phyloP scores from a whole-genome alignment of 345 rosid genomes.

The Carallia brachiata region DNA sequence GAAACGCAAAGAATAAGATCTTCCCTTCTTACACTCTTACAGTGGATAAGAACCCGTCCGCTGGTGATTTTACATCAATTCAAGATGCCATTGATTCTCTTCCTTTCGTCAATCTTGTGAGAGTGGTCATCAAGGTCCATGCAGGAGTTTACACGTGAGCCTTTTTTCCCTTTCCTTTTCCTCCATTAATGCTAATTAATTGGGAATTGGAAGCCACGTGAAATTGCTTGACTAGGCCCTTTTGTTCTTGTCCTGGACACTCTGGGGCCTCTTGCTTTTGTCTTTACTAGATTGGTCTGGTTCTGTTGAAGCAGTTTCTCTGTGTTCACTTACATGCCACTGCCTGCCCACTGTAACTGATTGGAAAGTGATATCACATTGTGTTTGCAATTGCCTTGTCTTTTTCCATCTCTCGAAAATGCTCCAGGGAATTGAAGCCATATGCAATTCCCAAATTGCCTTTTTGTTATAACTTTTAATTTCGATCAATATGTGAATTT shows the following conservation, averaged over 20 bases:
- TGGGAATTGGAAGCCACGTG: neutral
- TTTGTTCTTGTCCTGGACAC: neutral
- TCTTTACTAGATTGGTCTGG: conserved; percentile 18
- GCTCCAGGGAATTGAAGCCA: neutral
- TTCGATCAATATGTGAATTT: neutral
- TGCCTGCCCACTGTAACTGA: conserved; percentile 6
- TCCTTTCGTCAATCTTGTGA: conserved; percentile 71
- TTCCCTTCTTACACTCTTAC: conserved; percentile 68
- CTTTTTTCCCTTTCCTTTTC: neutral
- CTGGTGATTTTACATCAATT: conserved; percentile 79
- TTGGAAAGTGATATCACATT: conserved; percentile 13
- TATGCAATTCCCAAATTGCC: neutral
- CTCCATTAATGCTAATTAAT: neutral
- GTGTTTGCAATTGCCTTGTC: conserved; percentile 19
- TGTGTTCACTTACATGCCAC: conserved; percentile 6
- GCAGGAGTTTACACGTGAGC: conserved; percentile 94
- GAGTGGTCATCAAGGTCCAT: conserved; percentile 90
- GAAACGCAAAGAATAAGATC: conserved; percentile 78
- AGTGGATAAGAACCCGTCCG: conserved; percentile 56
- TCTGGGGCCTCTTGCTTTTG: conserved; percentile 6
- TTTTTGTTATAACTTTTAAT: neutral
- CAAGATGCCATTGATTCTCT: conserved; percentile 95
- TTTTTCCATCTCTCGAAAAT: conserved; percentile 3
- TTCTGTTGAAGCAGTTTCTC: conserved; percentile 23
- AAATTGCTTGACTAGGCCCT: neutral